phyloP scores from a whole-genome alignment of 805 yeast genomes.

The Metschnikowia amazonensis region DNA sequence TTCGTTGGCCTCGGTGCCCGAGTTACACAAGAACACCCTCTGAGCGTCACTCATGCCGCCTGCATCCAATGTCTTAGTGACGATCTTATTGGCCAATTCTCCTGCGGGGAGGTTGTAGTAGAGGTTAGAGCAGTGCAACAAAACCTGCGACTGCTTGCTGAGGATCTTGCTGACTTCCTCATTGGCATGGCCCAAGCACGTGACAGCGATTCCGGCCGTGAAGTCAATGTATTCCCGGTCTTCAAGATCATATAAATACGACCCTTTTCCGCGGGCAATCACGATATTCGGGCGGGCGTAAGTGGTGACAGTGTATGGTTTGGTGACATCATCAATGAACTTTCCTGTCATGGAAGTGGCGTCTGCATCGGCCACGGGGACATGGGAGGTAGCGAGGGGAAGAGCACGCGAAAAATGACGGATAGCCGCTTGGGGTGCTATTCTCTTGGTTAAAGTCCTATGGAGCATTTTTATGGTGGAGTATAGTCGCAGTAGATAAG shows the following conservation, averaged over 20 bases:
- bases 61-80: slow-evolving; percentile 59
- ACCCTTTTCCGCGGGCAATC: slow-evolving; percentile 76
- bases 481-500: neutral
- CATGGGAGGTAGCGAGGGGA: slow-evolving; percentile 1
- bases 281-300: slow-evolving; percentile 77
- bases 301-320: slow-evolving; percentile 65
- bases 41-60: slow-evolving; percentile 84
- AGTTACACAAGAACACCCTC: slow-evolving; percentile 61
- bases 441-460: neutral
- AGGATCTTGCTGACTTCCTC: slow-evolving; percentile 69
- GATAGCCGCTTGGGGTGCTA: neutral
- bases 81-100: slow-evolving; percentile 65
- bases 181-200: slow-evolving; percentile 87
- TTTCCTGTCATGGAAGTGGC: slow-evolving; percentile 33
- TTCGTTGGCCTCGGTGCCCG: slow-evolving; percentile 59
- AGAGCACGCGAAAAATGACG: neutral
- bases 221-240: slow-evolving; percentile 81
- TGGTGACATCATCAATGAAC: slow-evolving; percentile 43
- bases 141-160: slow-evolving; percentile 63
- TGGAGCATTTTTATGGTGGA: slow-evolving; percentile 1
- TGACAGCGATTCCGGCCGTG: slow-evolving; percentile 95
- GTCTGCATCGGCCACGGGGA: slow-evolving; percentile 30
- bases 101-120: slow-evolving; percentile 84
- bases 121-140: slow-evolving; percentile 83
- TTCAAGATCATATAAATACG: slow-evolving; percentile 76